phyloP scores from a whole-genome alignment of 2,329 filamentous ascomycete species.

The Fusarium nanum region DNA sequence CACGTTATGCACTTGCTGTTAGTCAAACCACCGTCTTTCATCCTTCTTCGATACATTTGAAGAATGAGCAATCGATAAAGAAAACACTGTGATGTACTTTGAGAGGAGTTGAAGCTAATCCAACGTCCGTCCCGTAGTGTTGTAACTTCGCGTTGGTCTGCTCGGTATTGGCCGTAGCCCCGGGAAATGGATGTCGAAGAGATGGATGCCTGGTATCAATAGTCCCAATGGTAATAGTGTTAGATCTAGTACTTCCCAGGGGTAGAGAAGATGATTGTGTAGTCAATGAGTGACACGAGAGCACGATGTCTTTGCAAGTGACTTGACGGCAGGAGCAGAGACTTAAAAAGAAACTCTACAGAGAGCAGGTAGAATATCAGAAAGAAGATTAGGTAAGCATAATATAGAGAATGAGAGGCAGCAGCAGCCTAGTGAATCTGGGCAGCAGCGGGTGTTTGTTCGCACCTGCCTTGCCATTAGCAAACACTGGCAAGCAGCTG shows the following conservation, averaged over 20 bases:
- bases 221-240: not conserved
- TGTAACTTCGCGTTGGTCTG: not conserved
- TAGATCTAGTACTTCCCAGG: rapidly evolving
- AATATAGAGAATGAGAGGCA: not conserved
- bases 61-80: not conserved
- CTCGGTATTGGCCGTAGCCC: not conserved
- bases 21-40: not conserved
- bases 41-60: not conserved
- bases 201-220: not conserved
- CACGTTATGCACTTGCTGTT: not conserved
- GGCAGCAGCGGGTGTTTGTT: not conserved
- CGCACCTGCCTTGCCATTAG: not conserved
- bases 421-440: not conserved
- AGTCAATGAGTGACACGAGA: not conserved
- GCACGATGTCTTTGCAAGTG: not conserved
- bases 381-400: not conserved
- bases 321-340: not conserved
- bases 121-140: not conserved
- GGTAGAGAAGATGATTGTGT: not conserved
- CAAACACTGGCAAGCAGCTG: not conserved
- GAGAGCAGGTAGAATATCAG: rapidly evolving
- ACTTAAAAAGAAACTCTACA: not conserved
- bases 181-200: not conserved
- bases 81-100: not conserved
- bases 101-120: not conserved